These are phyloP conservation scores for Cytospora paraplurivora DNA, from an alignment of 2,329 filamentous ascomycete genomes.

Conservation along the genomic window DNA sequence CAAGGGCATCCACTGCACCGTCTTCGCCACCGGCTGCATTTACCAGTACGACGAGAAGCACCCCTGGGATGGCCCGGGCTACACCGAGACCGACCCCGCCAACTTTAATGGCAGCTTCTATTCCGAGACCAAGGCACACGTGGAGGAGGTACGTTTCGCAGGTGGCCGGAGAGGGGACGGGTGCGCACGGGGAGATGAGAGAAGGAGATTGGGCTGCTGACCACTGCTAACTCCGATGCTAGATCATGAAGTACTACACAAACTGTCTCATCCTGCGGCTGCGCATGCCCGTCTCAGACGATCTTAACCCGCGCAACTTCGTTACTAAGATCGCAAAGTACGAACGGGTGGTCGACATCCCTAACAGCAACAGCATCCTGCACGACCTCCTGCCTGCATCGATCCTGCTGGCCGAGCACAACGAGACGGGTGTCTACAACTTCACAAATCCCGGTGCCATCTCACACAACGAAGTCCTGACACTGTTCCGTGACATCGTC, in stretches of 20 bases:
- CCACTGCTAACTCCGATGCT: neutral
- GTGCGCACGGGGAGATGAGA: neutral
- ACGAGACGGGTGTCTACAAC: slow-evolving; percentile 67
- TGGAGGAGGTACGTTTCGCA: slow-evolving; percentile 57
- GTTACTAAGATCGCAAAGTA: slow-evolving; percentile 70
- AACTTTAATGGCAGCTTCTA: slow-evolving; percentile 72
- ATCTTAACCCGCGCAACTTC: slow-evolving; percentile 67
- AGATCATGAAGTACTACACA: slow-evolving; percentile 64
- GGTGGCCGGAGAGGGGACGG: neutral
- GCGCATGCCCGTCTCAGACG: slow-evolving; percentile 70
- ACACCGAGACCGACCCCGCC: slow-evolving; percentile 61
- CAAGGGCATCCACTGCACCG: slow-evolving; percentile 62
- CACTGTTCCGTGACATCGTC: slow-evolving; percentile 64
- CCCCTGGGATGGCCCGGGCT: slow-evolving; percentile 61
- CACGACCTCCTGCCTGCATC: slow-evolving; percentile 64
- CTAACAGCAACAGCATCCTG: slow-evolving; percentile 69
- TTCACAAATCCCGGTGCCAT: slow-evolving; percentile 72
- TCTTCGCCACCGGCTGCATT: slow-evolving; percentile 69
- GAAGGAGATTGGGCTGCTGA: slow-evolving; percentile 5
- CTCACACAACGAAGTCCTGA: slow-evolving; percentile 69
- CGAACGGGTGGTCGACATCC: slow-evolving; percentile 66
- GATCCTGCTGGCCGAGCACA: slow-evolving; percentile 61
- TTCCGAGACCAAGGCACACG: slow-evolving; percentile 66
- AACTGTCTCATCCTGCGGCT: slow-evolving; percentile 66
- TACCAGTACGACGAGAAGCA: slow-evolving; percentile 65